Base-by-base conservation (phyloP, 768 basidiomycete species). In the Hericium alpestre region DNA sequence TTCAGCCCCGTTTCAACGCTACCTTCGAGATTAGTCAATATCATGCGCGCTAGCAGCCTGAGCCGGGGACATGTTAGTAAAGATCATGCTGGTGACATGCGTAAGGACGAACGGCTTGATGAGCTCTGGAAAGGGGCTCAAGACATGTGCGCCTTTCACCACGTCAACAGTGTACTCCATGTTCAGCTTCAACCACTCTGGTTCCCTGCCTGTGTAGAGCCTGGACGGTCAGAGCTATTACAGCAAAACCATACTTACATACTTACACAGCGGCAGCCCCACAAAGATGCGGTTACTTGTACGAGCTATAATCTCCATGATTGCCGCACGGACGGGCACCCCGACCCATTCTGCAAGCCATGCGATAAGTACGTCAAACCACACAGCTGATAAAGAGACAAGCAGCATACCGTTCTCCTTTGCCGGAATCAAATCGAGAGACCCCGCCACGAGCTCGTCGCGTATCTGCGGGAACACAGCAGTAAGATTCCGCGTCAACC, bases 201-300 rank as follows among this genome's bases (percentile, higher is more conserved):
- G 56, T 59, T 70, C 65, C 49, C 73, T 69, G 57, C 69, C 74
- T 75, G 59, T 56, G 58, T 32, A 7, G 32, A 32, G 9, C 32
- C 8, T 32, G 1, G 32, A 10, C 32, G 32, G 32, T 32, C 6
- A 32, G 32, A 7, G 9, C 32, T 32, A 32, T 32, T 5, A 25
- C 32, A 32, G 32, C 32, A 2, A 6, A 10, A 32, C 32, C 2
- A 32, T 32, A 1, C 1, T 7, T 8, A 32, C 8, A 32, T 10
- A 7, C 5, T 32, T 32, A 32, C 76, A 73, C 51, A 73, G 56
- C 13, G 71, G 68, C 6, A 65, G 51, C 1, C 75, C 75, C 25
- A 76, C 71, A 50, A 75, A 76, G 40, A 74, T 56, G 20, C 76
- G 74, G 55, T 74, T 76, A 51, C 70, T 74, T 56, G 63, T 65